Conservation (phyloP, 1,284 basidiomycete genomes). For the Ceratobasidium sp. region DNA sequence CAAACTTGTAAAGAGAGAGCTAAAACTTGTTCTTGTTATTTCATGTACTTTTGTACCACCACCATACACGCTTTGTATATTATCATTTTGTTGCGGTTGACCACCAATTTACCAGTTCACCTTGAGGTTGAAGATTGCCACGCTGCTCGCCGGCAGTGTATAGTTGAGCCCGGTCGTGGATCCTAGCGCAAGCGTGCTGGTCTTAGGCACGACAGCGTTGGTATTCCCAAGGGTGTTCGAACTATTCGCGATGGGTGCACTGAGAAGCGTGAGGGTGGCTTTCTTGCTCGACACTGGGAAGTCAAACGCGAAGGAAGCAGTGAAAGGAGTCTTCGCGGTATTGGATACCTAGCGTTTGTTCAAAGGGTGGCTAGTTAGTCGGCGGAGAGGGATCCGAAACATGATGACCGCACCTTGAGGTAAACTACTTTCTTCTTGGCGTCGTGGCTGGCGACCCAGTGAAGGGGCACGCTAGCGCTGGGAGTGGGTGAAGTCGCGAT, state of each 20-base stretch:
- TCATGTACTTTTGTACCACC: not conserved
- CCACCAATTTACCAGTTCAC: slow-evolving; percentile 37
- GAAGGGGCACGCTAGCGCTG: slow-evolving; percentile 51
- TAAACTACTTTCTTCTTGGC: slow-evolving; percentile 35
- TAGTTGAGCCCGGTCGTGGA: slow-evolving; percentile 54
- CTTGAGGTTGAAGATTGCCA: slow-evolving; percentile 49
- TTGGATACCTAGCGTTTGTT: slow-evolving; percentile 52
- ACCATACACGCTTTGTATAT: not conserved
- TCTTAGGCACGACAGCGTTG: slow-evolving; percentile 53
- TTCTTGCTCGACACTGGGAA: slow-evolving; percentile 46
- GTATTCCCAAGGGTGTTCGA: slow-evolving; percentile 50
- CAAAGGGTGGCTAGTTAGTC: too few relatives aligned
- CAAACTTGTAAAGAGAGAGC: too few relatives aligned
- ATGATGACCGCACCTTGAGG: slow-evolving; percentile 29
- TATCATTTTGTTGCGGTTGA: too few relatives aligned
- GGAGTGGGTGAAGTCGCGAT: slow-evolving; percentile 53
- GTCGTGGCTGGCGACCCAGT: slow-evolving; percentile 55
- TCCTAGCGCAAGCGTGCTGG: slow-evolving; percentile 54
- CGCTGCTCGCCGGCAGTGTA: slow-evolving; percentile 55
- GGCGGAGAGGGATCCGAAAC: too few relatives aligned
- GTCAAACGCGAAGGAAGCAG: slow-evolving; percentile 54
- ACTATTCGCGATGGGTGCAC: slow-evolving; percentile 40
- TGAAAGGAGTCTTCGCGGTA: slow-evolving; percentile 51
- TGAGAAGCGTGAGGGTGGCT: slow-evolving; percentile 24
- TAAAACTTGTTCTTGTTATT: not conserved